Base-by-base conservation (phyloP, 345 rosid species). In the Syzygium jambos region DNA sequence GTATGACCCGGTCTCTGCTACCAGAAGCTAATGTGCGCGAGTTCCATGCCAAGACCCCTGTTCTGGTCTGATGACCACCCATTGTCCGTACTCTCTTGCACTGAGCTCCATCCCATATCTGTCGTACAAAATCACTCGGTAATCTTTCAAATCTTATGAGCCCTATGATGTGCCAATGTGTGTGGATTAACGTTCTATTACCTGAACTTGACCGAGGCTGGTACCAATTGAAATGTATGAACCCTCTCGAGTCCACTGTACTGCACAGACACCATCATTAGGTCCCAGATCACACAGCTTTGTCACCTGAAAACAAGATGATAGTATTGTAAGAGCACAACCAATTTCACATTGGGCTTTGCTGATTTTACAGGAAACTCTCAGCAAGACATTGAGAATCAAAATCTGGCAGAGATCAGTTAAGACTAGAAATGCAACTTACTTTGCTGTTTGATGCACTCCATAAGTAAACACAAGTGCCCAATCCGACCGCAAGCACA, bases 161-260 rank as follows among this genome's bases (percentile, higher is more conserved):
- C 23, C 55, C 23, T 22, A 84, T 52, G 61, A 84, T n/a, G 49
- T 29, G 53, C 38, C 12, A n/a, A 38, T 41, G 3, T 12, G 85
- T 55, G n/a, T 14, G 22, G 41, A 61, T 11, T 30, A 9, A 16
- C 15, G 30, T 54, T 52, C 86, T 89, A 86, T 84, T 91, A 97
- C 99, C 99, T 98, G 99, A 92, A 96, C 96, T 89, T 95, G 95
- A 87, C 99, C 99, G 14, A 93, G 95, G 90, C 89, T 89, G 52
- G 99, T 96, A 87, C 99, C 99, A 11, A 98, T 53, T 21, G 99
- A 94, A 88, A 96, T 98, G 91, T 92, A 98, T 7, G 99, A 96
- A 82, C 99, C 98, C 87, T 96, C 99, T 16, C 96, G 91, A 41
- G 99, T 96, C 99, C 99, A 98, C 90, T 98, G 99, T 87, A 98